Percentiles rank a stretch among this genome's conserved stretches.
These are phyloP conservation scores for Penicillium thymicola DNA, from an alignment of 2,329 filamentous ascomycete species.

Conservation along the genomic window DNA sequence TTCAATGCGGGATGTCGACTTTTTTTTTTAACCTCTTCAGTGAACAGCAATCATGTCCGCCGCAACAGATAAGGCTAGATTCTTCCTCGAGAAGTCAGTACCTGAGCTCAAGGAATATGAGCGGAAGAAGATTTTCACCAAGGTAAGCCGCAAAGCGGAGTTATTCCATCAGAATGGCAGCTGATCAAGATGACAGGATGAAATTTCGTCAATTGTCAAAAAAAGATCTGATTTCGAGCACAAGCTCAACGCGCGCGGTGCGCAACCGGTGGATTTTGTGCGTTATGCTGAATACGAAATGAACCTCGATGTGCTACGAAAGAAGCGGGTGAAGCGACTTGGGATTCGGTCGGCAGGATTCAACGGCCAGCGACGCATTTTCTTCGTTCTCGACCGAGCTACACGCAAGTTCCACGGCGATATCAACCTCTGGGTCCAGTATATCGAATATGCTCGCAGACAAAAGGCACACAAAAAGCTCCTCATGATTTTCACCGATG, in stretches of 20 bases:
- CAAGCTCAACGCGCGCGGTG: conserved; percentile 77
- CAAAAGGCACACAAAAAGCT: conserved; percentile 62
- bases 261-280: conserved; percentile 73
- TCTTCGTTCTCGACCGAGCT: conserved; percentile 83
- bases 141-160: conserved; percentile 50
- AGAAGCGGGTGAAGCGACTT: conserved; percentile 77
- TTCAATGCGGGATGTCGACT: conserved; percentile 33
- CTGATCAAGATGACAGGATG: conserved; percentile 56
- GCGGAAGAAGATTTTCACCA: conserved; percentile 83
- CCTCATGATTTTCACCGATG: conserved; percentile 59
- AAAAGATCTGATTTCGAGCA: conserved; percentile 95
- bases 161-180: not conserved
- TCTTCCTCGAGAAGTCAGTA: conserved; percentile 87
- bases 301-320: conserved; percentile 68
- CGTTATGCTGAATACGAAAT: conserved; percentile 74
- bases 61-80: conserved; percentile 89
- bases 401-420: conserved; percentile 81
- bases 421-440: conserved; percentile 80
- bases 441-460: conserved; percentile 74
- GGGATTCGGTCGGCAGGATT: conserved; percentile 70
- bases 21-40: conserved; percentile 18
- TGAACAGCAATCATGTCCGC: conserved; percentile 62
- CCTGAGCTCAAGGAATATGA: conserved; percentile 91
- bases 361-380: conserved; percentile 75
- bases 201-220: conserved; percentile 82